phyloP scores from a whole-genome alignment of 2,329 filamentous ascomycete species.

The Coniochaeta pulveracea region DNA sequence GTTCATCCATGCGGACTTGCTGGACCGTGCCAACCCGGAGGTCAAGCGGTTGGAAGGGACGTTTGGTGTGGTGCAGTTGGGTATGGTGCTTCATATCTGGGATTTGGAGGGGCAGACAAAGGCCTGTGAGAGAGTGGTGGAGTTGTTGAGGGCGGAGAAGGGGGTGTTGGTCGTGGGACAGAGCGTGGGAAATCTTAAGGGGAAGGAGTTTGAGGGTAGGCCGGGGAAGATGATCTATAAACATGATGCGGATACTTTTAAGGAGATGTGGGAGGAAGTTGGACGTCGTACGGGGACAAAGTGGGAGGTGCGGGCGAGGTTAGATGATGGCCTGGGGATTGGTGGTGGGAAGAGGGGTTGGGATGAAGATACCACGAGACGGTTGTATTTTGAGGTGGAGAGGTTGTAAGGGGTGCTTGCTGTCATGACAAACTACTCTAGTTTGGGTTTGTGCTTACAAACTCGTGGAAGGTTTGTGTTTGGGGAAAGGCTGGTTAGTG shows the following conservation, averaged over 20 bases:
- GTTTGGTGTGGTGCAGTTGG: slow-evolving; percentile 12
- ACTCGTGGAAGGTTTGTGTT: too few relatives aligned
- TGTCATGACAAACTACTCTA: too few relatives aligned
- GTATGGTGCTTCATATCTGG: slow-evolving; percentile 15
- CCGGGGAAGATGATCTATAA: slow-evolving; percentile 14
- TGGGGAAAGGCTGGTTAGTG: too few relatives aligned
- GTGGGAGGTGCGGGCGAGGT: slow-evolving; percentile 13
- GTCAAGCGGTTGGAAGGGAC: slow-evolving; percentile 4
- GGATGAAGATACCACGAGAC: slow-evolving; percentile 13
- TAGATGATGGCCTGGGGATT: slow-evolving; percentile 12
- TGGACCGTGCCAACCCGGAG: slow-evolving; percentile 3
- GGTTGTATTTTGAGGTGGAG: slow-evolving; percentile 11
- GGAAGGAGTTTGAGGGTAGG: slow-evolving; percentile 5
- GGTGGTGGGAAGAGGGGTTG: slow-evolving; percentile 13
- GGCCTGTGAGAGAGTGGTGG: slow-evolving; percentile 12
- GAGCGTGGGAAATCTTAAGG: slow-evolving; percentile 13
- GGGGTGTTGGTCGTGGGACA: slow-evolving; percentile 19
- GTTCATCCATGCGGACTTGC: slow-evolving; percentile 8
- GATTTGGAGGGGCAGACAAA: slow-evolving; percentile 13
- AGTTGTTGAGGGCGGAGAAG: slow-evolving; percentile 14
- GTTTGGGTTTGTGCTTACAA: too few relatives aligned
- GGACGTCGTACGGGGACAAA: slow-evolving; percentile 9
- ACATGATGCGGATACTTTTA: slow-evolving; percentile 15
- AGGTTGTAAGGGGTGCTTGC: slow-evolving; percentile 1
- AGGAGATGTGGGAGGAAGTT: slow-evolving; percentile 9